Base-by-base conservation (phyloP, 2,329 filamentous ascomycete genomes). In the Xylaria sp. region DNA sequence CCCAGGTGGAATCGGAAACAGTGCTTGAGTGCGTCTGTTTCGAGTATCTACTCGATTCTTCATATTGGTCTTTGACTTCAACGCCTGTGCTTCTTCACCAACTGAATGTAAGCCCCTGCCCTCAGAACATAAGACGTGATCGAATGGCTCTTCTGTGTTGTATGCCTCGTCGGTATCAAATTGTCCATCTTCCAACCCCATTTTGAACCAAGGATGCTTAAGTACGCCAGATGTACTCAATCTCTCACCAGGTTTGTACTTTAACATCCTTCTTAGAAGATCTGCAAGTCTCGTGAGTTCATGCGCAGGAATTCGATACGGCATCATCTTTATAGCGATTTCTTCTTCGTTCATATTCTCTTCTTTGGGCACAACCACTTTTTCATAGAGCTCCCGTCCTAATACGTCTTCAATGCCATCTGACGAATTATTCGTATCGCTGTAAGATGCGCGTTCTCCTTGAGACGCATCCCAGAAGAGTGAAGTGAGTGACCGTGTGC, bases 191-290 rank as follows among this genome's bases (percentile, higher is more conserved):
- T 20, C 23, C 4, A n/a, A 20, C 12, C 12, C 15, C n/a, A 8
- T n/a, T 31, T 31, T 58, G 9, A 58, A 58, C 56, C 56, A 58
- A n/a, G 15, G 8, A 7, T 58, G 56, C 23, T 20, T 8, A 12
- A 58, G 31, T 9, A 31, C 39, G 23, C 15, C 28, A 12, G 56
- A 28, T n/a, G 8, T 20, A 0, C 10, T 46, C 31, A 18, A 25
- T 15, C 56, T 58, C 13, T 58, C 56, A 8, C 23, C 31, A 1
- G 56, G 56, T n/a, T 31, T 20, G 28, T 58, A 58, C 39, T 46
- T 58, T 8, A 58, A 18, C 56, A 58, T 58, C 23, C 56, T 33
- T n/a, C 39, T 28, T 3, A 58, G n/a, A 12, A 58, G 39, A 31
- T 58, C 56, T 5, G 20, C 13, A n/a, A 58, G 56, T n/a, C 31